phyloP scores from a whole-genome alignment of 345 rosid species.

The Draba incana region DNA sequence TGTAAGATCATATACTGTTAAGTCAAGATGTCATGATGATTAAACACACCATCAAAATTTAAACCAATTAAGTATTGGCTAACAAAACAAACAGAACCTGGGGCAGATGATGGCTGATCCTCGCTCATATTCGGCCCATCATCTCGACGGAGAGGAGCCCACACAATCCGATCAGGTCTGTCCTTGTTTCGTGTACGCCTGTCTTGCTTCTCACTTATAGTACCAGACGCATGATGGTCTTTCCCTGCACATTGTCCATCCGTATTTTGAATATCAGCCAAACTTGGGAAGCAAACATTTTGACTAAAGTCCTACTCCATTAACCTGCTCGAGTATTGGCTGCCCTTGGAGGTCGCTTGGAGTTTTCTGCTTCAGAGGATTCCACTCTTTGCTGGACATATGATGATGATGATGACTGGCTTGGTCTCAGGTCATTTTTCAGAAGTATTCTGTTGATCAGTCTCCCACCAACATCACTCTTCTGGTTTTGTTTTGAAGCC shows the following conservation, averaged over 20 bases:
- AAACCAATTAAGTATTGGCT: constrained; percentile 23
- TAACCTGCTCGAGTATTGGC: constrained; percentile 44
- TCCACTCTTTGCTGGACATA: constrained; percentile 48
- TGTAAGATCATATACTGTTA: constrained; percentile 25
- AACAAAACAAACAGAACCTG: constrained; percentile 45
- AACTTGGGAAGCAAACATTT: constrained; percentile 17
- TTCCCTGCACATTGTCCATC: constrained; percentile 54
- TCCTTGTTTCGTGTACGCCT: constrained; percentile 62
- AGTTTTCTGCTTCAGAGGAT: constrained; percentile 42
- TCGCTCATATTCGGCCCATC: constrained; percentile 55
- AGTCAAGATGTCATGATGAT: constrained; percentile 20
- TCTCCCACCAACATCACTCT: constrained; percentile 52
- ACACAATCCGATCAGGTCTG: constrained; percentile 68
- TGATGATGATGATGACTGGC: constrained; percentile 41
- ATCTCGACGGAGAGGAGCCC: constrained; percentile 71
- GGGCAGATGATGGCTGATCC: constrained; percentile 44
- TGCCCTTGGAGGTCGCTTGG: constrained; percentile 44
- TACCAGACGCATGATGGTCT: constrained; percentile 47
- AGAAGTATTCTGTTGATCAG: constrained; percentile 56
- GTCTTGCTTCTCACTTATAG: constrained; percentile 54
- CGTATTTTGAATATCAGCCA: constrained; percentile 21
- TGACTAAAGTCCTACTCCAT: constrained; percentile 37
- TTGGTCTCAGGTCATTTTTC: constrained; percentile 46
- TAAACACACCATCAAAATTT: constrained; percentile 5
- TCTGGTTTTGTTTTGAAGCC: constrained; percentile 49